Evolutionary conservation across 1,284 basidiomycete species (phyloP), one percentile per base, ranked within the genome.

Genomic region (Sanguinoderma infundibulare): DNA sequence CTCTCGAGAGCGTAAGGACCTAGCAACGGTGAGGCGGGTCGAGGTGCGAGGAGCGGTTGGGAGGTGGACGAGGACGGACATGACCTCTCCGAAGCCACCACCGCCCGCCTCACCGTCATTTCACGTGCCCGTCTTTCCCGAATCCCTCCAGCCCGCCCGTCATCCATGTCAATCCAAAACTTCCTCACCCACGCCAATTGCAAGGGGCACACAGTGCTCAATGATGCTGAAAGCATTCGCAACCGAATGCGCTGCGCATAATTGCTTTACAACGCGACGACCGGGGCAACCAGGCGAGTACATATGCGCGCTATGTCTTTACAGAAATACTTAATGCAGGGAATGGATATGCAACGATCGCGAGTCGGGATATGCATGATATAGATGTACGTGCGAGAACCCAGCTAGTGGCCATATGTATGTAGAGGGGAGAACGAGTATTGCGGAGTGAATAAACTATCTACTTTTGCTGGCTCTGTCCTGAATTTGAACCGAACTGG

Each of bases 401-500:
- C 35, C 15, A 53, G 26, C 24, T 26, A 34, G 30, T 35, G 40
- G 14, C 22, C 44, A 32, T 50, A 58, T 60, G 59, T 63, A 62
- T 61, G 51, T 32, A 28, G 3, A 53, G 47, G 35, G 40, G 52
- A 53, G 42, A 38, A 55, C 28, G 15, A 55, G 52, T 26, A n/a
- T n/a, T n/a, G 36, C n/a, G 22, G 12, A 1, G 38, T 51, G 24
- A 12, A 49, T 32, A 22, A 36, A 51, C 55, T 63, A 51, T 61
- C 61, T 70, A 66, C 58, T 70, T 70, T 64, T 65, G 62, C 40
- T 60, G 52, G 38, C 62, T 66, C 60, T 69, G 49, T 51, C 49
- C 49, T 15, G 66, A 20, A 35, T 59, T 69, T 12, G 67, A 55
- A 22, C 69, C 65, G 59, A 80, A 79, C 36, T 73, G 70, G 65